Evolutionary conservation across 768 basidiomycete genomes (phyloP), one percentile per base, ranked within the genome.

Genomic region (Gymnopilus junonius): DNA sequence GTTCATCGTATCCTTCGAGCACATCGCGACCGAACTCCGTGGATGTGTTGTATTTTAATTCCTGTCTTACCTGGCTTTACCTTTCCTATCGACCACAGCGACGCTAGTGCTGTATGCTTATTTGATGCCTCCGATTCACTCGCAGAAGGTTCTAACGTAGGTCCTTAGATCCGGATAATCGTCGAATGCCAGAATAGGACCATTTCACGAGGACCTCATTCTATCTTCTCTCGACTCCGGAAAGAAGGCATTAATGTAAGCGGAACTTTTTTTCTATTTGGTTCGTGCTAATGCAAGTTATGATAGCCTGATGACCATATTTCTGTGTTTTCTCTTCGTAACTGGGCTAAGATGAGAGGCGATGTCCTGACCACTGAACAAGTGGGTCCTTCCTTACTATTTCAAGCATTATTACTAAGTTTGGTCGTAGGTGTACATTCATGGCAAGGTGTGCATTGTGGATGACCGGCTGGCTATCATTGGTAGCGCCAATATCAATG

Each of bases 401-500:
- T 32, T 45, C 11, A 31, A 14, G 17, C 21, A 31, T 21, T 43
- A 17, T 17, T 29, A 40, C 46, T 48, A 63, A 11, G 29, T 35
- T 21, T 15, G 27, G 48, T 51, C 50, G 53, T 64, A 92, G 87
- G 88, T 97, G 21, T 96, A 97, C 76, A 93, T 97, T 64, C 95
- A 97, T 72, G 92, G 84, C 46, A 94, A 95, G 80, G 85, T 89
- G 20, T 90, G 90, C 68, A 89, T 99, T 58, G 95, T 98, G 4
- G 97, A 99, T 73, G 97, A 99, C 73, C 88, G 97, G 56, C 79
- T 95, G 61, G 95, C 87, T 32, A 95, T 97, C 71, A 97, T 97
- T 66, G 95, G 95, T 15, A 95, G 94, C 58, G 97, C 97, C 17
- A 99, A 97, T 74, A 95, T 99, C 80, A 99, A 99, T 72, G 97